Conservation (phyloP, 1,139 yeast genomes). For the Protomyces gravidus region DNA sequence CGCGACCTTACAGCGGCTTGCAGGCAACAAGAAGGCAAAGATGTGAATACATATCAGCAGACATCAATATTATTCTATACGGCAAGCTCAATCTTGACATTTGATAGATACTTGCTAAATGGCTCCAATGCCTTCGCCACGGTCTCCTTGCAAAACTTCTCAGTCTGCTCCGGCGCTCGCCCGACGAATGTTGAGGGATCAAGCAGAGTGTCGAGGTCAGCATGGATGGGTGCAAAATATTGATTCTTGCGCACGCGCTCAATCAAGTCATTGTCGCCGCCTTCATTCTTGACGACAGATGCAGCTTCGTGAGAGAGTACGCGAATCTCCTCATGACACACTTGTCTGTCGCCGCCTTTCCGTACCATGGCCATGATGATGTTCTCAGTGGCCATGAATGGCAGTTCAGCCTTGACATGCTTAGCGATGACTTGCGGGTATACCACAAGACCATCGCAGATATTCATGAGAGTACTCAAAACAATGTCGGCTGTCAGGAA, state of each 20-base stretch:
- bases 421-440: constrained; percentile 98
- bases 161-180: constrained; percentile 97
- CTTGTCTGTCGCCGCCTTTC: constrained; percentile 90
- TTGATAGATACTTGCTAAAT: constrained; percentile 55
- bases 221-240: constrained; percentile 88
- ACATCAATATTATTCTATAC: constrained; percentile 43
- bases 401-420: constrained; percentile 89
- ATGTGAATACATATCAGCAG: not conserved
- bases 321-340: constrained; percentile 95
- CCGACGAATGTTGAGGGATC: constrained; percentile 96
- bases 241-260: constrained; percentile 75
- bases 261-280: constrained; percentile 96
- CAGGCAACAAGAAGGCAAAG: constrained; percentile 11
- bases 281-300: constrained; percentile 94
- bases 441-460: constrained; percentile 90
- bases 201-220: constrained; percentile 68
- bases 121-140: constrained; percentile 80
- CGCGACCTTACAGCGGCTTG: constrained; percentile 15
- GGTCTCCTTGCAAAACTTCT: constrained; percentile 78
- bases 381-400: constrained; percentile 99
- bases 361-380: constrained; percentile 99
- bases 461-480: constrained; percentile 81
- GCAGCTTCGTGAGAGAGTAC: constrained; percentile 97
- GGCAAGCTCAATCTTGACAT: constrained; percentile 59
- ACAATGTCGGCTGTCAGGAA: constrained; percentile 93